Conservation (phyloP, 495 filamentous ascomycete species). For the Aspergillus ellipticus region DNA sequence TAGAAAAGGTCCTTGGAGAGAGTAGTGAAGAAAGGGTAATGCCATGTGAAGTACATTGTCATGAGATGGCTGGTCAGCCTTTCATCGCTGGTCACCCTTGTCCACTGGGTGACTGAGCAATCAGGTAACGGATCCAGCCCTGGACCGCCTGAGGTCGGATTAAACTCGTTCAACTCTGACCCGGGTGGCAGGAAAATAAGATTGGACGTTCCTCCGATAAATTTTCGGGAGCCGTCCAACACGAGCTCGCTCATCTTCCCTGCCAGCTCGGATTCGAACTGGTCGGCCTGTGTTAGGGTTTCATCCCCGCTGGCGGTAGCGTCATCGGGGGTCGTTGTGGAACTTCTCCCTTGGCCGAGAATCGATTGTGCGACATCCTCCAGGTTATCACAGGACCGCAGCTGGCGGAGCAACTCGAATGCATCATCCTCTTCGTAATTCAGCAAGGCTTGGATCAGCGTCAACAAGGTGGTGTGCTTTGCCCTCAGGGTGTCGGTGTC, state of each 20-base stretch:
- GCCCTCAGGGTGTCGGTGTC: slow-evolving; percentile 88
- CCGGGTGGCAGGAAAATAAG: slow-evolving; percentile 73
- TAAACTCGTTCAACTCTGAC: slow-evolving; percentile 48
- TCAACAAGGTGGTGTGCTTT: slow-evolving; percentile 82
- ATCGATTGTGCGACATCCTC: slow-evolving; percentile 86
- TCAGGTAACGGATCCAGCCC: slow-evolving; percentile 7
- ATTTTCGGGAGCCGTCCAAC: slow-evolving; percentile 86
- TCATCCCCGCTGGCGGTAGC: slow-evolving; percentile 25
- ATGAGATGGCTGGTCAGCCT: slow-evolving; percentile 81
- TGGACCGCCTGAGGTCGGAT: slow-evolving; percentile 20
- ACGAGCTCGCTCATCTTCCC: slow-evolving; percentile 92
- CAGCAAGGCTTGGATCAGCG: slow-evolving; percentile 86
- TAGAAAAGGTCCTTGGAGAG: slow-evolving; percentile 88
- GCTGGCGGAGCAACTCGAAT: slow-evolving; percentile 74
- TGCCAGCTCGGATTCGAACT: slow-evolving; percentile 82
- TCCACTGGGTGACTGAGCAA: slow-evolving; percentile 74
- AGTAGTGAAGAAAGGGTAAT: slow-evolving; percentile 94
- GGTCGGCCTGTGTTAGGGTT: slow-evolving; percentile 31
- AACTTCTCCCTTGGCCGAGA: slow-evolving; percentile 50
- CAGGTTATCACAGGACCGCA: slow-evolving; percentile 86
- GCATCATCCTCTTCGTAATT: slow-evolving; percentile 83
- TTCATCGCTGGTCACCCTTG: slow-evolving; percentile 74
- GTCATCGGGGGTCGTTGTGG: slow-evolving; percentile 16
- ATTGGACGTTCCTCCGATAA: slow-evolving; percentile 93
- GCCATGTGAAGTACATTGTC: slow-evolving; percentile 98